Evolutionary conservation across 768 basidiomycete genomes (phyloP), one percentile per base, ranked within the genome.

Genomic region (Pisolithus sp.): DNA sequence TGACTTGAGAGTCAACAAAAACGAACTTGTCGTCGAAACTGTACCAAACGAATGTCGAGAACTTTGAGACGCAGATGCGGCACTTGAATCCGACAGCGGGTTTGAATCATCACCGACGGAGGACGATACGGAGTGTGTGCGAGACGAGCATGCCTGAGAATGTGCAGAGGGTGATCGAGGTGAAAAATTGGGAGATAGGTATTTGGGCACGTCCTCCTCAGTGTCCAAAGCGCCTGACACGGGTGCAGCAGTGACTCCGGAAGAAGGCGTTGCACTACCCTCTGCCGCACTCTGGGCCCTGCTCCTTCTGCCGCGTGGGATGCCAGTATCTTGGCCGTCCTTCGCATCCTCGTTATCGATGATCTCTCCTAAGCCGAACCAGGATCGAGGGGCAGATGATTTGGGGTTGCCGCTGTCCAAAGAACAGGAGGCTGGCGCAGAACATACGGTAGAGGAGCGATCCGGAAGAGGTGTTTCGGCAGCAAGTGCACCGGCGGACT

Each of bases 1-100:
- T 6, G 89, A 81, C 63, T 86, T 88, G 48, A 90, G 76, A 21
- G 86, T 83, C 17, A 87, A 81, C 44, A 95, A 78, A 71, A 96
- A 87, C 17, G 84, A 71, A n/a, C 77, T 57, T 1, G 66, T 54
- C n/a, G 68, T 56, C n/a, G 56, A 53, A 10, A 47, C 46, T 45
- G 64, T 39, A 4, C 56, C 58, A 6, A 78, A 68, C 21, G 83
- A 73, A 49, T 76, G 77, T 1, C 76, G 66, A 4, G 78, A 65
- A 34, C 69, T 69, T 47, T 62, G 68, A 50, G 53, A 60, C 7
- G 34, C 15, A 50, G 53, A 60, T 5, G 59, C 44, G 48, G 56
- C 41, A 41, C 59, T 60, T 5, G 69, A 60, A 26, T 73, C 73
- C 0, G 72, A 67, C 7, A 69, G 65, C 13, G 64, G 62, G 43